Base-by-base conservation (phyloP, 768 basidiomycete genomes). In the Mycena belliarum region DNA sequence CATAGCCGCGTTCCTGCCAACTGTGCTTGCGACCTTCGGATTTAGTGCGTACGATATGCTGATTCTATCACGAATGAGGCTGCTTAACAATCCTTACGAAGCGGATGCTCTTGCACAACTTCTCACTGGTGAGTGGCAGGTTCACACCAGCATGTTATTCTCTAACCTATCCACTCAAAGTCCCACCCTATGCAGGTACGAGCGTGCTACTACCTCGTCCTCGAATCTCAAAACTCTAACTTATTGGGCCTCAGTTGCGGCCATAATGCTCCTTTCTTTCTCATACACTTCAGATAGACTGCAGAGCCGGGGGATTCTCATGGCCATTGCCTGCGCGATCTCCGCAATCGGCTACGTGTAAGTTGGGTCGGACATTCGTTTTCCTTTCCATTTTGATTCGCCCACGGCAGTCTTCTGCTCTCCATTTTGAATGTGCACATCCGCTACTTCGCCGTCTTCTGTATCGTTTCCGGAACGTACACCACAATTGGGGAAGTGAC, bases 1-100 rank as follows among this genome's bases (percentile, higher is more conserved):
- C 10, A 88, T 88, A 29, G 85, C 87, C 23, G 89, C 90, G 0
- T 94, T 94, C 74, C 72, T 94, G 52, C 92, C 92, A 2, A 93
- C 90, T 3, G 89, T 93, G 63, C 83, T 93, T 41, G 78, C 76
- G 42, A 89, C 86, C 0, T 84, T 92, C 55, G 88, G 88, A 29
- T 85, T 80, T 63, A 82, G 89, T 90, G 54, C 43, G 88, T 74
- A 26, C 43, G 24, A 1, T 28, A n/a, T n/a, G n/a, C 11, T 3
- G 37, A 25, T 43, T 12, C 11, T 26, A 12, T 38, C 51, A 59
- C n/a, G n/a, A n/a, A n/a, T n/a, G n/a, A n/a, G n/a, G n/a, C n/a
- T 3, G 44, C 29, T 41, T 55, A 64, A 47, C 66, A 47, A 42
- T 29, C 18, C n/a, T 4, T 44, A 49, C 24, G 8, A 55, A 89